A percentile compares a stretch with the other conserved stretches of the same genome.
phyloP scores from a whole-genome alignment of 495 filamentous ascomycete genomes.

The Hypoxylon intermedium region DNA sequence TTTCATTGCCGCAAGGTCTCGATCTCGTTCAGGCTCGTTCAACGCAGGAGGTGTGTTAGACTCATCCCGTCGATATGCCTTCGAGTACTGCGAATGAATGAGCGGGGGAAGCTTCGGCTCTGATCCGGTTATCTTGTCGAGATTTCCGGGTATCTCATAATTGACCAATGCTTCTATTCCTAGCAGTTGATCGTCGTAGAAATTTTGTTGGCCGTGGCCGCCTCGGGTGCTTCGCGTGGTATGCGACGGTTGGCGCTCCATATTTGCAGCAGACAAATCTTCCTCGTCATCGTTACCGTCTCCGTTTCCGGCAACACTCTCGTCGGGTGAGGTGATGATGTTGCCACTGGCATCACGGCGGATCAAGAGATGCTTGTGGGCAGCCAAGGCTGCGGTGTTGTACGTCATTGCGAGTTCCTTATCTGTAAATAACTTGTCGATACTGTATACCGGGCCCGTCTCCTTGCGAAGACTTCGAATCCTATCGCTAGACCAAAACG shows the following conservation, averaged over 20 bases:
- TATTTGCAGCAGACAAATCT: slow-evolving; percentile 63
- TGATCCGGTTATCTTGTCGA: slow-evolving; percentile 51
- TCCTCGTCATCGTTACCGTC: slow-evolving; percentile 59
- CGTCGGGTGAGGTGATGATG: slow-evolving; percentile 54
- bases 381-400: slow-evolving; percentile 72
- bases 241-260: slow-evolving; percentile 77
- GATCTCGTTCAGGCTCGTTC: slow-evolving; percentile 63
- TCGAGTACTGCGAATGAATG: slow-evolving; percentile 59
- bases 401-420: slow-evolving; percentile 84
- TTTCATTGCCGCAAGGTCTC: slow-evolving; percentile 66
- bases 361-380: slow-evolving; percentile 61
- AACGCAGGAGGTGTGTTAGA: slow-evolving; percentile 58
- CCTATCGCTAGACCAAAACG: slow-evolving; percentile 60
- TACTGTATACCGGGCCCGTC: slow-evolving; percentile 68
- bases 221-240: slow-evolving; percentile 74
- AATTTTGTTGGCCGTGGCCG: slow-evolving; percentile 60
- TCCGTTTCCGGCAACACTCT: slow-evolving; percentile 56
- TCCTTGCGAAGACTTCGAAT: slow-evolving; percentile 54
- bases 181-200: slow-evolving; percentile 58
- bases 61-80: slow-evolving; percentile 51
- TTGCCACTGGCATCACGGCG: slow-evolving; percentile 59
- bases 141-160: slow-evolving; percentile 65
- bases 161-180: slow-evolving; percentile 70
- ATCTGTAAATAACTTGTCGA: slow-evolving; percentile 91
- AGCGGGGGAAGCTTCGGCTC: slow-evolving; percentile 70